These are phyloP conservation scores for Passalora sequoiae DNA, from an alignment of 2,329 filamentous ascomycete species.

Conservation along the genomic window DNA sequence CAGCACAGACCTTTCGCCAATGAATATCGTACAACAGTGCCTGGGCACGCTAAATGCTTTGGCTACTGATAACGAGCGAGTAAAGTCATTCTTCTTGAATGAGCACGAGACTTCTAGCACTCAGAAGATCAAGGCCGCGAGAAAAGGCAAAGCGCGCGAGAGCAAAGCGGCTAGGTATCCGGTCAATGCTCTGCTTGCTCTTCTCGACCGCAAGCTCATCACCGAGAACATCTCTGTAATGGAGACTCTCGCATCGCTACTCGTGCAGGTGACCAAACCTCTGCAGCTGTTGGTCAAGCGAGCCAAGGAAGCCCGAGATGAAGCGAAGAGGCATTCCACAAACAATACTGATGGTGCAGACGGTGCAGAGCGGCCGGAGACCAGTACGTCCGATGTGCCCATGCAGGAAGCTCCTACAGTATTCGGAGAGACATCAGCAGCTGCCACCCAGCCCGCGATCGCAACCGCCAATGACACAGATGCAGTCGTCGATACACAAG, in stretches of 20 bases:
- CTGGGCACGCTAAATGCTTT: slow-evolving; percentile 79
- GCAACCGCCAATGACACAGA: slow-evolving; percentile 36
- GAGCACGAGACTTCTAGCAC: slow-evolving; percentile 72
- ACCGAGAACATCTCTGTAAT: slow-evolving; percentile 97
- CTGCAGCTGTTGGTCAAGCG: slow-evolving; percentile 76
- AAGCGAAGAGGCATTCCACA: slow-evolving; percentile 32
- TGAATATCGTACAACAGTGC: slow-evolving; percentile 94
- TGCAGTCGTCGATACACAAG: slow-evolving; percentile 32
- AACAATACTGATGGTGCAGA: slow-evolving; percentile 33
- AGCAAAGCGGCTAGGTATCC: slow-evolving; percentile 80
- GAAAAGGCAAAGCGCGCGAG: slow-evolving; percentile 84
- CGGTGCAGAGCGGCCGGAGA: slow-evolving; percentile 25
- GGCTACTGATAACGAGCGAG: slow-evolving; percentile 76
- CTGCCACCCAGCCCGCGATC: slow-evolving; percentile 10
- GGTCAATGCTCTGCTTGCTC: slow-evolving; percentile 79
- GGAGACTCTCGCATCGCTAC: slow-evolving; percentile 81
- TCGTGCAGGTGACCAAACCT: slow-evolving; percentile 83
- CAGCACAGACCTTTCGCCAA: slow-evolving; percentile 81
- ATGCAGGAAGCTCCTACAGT: slow-evolving; percentile 23
- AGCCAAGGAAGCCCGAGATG: slow-evolving; percentile 61
- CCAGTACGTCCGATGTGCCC: slow-evolving; percentile 20
- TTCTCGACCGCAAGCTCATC: slow-evolving; percentile 89
- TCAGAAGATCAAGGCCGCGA: slow-evolving; percentile 61
- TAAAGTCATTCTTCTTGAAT: slow-evolving; percentile 86
- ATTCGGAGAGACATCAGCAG: slow-evolving; percentile 16